Evolutionary conservation across 2,329 filamentous ascomycete genomes (phyloP), one percentile per base, ranked within the genome.

Genomic region (Diaporthe helianthi): DNA sequence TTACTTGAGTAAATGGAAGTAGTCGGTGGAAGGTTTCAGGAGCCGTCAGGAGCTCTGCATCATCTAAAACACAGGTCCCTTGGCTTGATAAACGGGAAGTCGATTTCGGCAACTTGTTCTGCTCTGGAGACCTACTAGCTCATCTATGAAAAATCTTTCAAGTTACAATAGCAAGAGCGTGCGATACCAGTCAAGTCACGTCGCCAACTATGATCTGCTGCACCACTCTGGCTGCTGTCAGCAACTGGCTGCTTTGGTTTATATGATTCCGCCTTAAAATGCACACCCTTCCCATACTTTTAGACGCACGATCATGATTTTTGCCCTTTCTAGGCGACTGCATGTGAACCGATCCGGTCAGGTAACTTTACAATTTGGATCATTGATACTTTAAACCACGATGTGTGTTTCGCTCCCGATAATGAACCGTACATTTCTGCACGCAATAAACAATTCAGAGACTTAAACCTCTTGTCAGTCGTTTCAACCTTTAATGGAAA

Each of bases 351-450:
- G 58, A 63, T 47, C 26, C 26, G 44, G 41, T n/a, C 46, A 15
- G n/a, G n/a, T n/a, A n/a, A n/a, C n/a, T n/a, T n/a, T n/a, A n/a
- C n/a, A n/a, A n/a, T n/a, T n/a, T n/a, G n/a, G n/a, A n/a, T n/a
- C n/a, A n/a, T n/a, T n/a, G n/a, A n/a, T n/a, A n/a, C n/a, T n/a
- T n/a, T n/a, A n/a, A n/a, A n/a, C n/a, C n/a, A n/a, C n/a, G n/a
- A n/a, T n/a, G n/a, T n/a, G n/a, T n/a, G n/a, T n/a, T n/a, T n/a
- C n/a, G n/a, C n/a, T n/a, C n/a, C n/a, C n/a, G n/a, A n/a, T n/a
- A n/a, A n/a, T n/a, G n/a, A n/a, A n/a, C n/a, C 12, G 6, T n/a
- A 13, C 19, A 53, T 19, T 63, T 68, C 66, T 68, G 66, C 47
- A 68, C 31, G n/a, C n/a, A n/a, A n/a, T n/a, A n/a, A n/a, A n/a